phyloP scores from a whole-genome alignment of 495 filamentous ascomycete species.

The Podospora sp. region DNA sequence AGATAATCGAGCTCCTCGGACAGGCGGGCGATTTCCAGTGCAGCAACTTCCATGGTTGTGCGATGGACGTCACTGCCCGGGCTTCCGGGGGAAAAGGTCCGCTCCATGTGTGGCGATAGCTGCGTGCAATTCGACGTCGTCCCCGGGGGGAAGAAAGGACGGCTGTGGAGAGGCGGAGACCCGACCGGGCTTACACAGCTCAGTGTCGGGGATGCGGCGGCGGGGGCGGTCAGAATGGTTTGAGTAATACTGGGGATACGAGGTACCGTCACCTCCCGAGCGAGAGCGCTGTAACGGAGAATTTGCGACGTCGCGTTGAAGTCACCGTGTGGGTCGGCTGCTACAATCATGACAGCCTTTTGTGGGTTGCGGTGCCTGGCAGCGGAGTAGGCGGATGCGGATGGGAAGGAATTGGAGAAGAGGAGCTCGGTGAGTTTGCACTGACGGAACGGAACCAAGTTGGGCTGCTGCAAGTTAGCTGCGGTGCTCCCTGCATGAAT shows the following conservation, averaged over 20 bases:
- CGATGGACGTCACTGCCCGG: conserved; percentile 55
- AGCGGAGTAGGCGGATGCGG: conserved; percentile 53
- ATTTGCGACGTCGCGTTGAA: conserved; percentile 98
- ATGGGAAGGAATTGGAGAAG: conserved; percentile 93
- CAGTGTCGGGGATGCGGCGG: conserved; percentile 26
- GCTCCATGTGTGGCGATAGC: conserved; percentile 28
- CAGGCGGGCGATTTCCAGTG: conserved; percentile 73
- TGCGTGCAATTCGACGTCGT: conserved; percentile 30
- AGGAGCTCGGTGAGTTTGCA: conserved; percentile 96
- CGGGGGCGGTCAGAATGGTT: conserved; percentile 38
- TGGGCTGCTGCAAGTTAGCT: conserved; percentile 54
- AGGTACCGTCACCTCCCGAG: conserved; percentile 89
- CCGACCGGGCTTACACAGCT: conserved; percentile 38
- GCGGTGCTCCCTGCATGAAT: conserved; percentile 8
- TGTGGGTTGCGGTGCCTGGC: conserved; percentile 60
- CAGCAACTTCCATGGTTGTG: conserved; percentile 76
- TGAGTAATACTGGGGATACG: conserved; percentile 74
- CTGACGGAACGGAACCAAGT: conserved; percentile 87
- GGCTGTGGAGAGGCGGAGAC: conserved; percentile 37
- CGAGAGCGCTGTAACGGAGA: conserved; percentile 89
- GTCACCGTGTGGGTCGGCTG: conserved; percentile 90
- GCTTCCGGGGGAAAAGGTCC: conserved; percentile 44
- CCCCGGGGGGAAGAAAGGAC: conserved; percentile 46
- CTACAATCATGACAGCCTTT: conserved; percentile 94
- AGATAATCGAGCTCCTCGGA: conserved; percentile 75